Conservation (phyloP, 2,329 filamentous ascomycete species). For the Incumbomyces delicatus region DNA sequence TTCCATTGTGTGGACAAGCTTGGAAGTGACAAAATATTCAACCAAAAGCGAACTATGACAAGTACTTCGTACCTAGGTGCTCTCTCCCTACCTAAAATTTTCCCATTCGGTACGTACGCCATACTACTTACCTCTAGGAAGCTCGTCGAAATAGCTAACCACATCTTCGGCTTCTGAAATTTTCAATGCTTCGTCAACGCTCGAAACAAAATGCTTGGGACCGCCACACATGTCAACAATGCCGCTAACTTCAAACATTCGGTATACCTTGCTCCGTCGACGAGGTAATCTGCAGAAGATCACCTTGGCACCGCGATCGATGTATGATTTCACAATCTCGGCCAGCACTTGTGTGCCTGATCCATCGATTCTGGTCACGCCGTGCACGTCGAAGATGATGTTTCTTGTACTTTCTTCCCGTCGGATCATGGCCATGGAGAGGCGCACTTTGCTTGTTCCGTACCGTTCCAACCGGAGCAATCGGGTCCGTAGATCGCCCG, state of each 20-base stretch:
- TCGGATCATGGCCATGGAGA: slow-evolving; percentile 71
- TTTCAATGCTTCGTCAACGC: slow-evolving; percentile 74
- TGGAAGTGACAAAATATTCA: neutral
- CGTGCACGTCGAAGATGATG: slow-evolving; percentile 93
- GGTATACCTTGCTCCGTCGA: slow-evolving; percentile 51
- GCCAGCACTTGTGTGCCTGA: slow-evolving; percentile 83
- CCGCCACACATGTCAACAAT: slow-evolving; percentile 80
- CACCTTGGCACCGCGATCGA: slow-evolving; percentile 57
- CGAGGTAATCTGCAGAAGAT: slow-evolving; percentile 46
- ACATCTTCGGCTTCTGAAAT: slow-evolving; percentile 64
- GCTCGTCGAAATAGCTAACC: slow-evolving; percentile 26
- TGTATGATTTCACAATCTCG: slow-evolving; percentile 77
- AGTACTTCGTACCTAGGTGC: no score
- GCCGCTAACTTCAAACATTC: slow-evolving; percentile 65
- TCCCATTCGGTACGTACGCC: no score
- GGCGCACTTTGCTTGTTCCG: slow-evolving; percentile 75
- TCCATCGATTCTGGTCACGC: slow-evolving; percentile 89
- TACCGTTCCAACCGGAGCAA: slow-evolving; percentile 79
- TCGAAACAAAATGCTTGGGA: slow-evolving; percentile 63
- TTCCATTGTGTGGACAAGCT: neutral
- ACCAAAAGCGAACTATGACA: neutral
- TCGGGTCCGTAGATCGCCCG: slow-evolving; percentile 77
- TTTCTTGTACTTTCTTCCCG: slow-evolving; percentile 76
- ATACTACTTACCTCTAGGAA: slow-evolving; percentile 4
- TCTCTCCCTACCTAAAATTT: no score